Evolutionary conservation across 2,329 filamentous ascomycete genomes (phyloP), one percentile per base, ranked within the genome.

Genomic region (Cadophora malorum): DNA sequence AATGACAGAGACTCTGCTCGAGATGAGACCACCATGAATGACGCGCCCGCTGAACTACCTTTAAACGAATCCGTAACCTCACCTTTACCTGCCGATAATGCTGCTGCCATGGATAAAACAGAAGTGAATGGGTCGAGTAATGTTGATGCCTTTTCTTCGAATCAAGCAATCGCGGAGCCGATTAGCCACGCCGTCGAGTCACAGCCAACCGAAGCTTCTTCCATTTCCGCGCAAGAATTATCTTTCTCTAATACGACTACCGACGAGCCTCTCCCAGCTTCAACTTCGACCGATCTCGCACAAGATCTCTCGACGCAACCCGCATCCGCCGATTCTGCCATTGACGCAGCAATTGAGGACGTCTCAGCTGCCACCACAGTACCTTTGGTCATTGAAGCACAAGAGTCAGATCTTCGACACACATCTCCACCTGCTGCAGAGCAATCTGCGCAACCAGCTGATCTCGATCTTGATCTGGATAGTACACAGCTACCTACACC

Each of bases 401-500:
- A 63, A 64, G 74, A 76, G 49, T 79, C 76, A 41, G 76, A 78
- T 69, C 66, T 78, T 28, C 65, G 76, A 66, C 70, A 78, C 47
- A 67, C 67, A 10, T 49, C 64, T 23, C 60, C 67, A n/a, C 62
- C 67, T 67, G 61, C 65, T 3, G 55, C 53, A 58, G 64, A 55
- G 31, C 67, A 63, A 55, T 31, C 31, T 8, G 35, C 53, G 19
- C 61, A 66, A 50, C 56, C 47, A 12, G 47, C 47, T 33, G 49
- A 31, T 25, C 41, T 60, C 35, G 67, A 71, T 33, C 21, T 71
- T 19, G 59, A 66, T 63, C 47, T 66, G 12, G 68, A 70, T 35
- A 53, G 53, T 60, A 47, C 61, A 23, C 41, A 64, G 53, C 63
- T 65, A n/a, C 62, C 62, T 14, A 64, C 63, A 3, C 63, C 63